These are phyloP conservation scores for Alternaria dauci DNA, from an alignment of 2,329 filamentous ascomycete genomes.

Conservation along the genomic window DNA sequence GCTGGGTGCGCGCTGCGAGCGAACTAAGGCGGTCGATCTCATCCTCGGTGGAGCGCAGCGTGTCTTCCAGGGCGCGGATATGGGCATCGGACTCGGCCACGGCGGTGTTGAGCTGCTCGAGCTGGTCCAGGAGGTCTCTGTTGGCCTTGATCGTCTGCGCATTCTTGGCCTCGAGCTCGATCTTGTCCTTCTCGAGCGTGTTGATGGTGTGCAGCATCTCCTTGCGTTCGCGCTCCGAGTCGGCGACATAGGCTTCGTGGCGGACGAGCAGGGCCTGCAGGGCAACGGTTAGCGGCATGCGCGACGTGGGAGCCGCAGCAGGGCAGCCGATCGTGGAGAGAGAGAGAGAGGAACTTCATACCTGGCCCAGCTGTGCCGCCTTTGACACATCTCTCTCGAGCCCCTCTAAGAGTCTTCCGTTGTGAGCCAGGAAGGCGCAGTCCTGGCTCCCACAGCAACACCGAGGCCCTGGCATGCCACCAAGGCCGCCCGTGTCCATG, in stretches of 20 bases:
- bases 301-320: conserved; percentile 25
- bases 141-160: conserved; percentile 84
- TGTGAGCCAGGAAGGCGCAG: conserved; percentile 83
- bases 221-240: conserved; percentile 84
- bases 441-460: conserved; percentile 89
- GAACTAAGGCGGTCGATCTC: conserved; percentile 77
- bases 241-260: conserved; percentile 93
- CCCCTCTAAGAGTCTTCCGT: conserved; percentile 76
- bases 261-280: conserved; percentile 87
- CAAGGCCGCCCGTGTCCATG: conserved; percentile 31
- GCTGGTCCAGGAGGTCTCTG: conserved; percentile 77
- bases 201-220: conserved; percentile 77
- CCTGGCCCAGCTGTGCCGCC: conserved; percentile 89
- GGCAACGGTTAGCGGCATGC: conserved; percentile 71
- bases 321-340: conserved; percentile 5
- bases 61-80: conserved; percentile 78
- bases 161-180: conserved; percentile 75
- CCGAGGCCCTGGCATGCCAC: conserved; percentile 44
- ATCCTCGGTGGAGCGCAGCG: conserved; percentile 78
- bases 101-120: conserved; percentile 83
- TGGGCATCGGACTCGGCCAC: conserved; percentile 81
- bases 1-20: conserved; percentile 76
- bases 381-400: conserved; percentile 88
- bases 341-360: conserved; percentile 54
- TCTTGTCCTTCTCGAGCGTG: conserved; percentile 76